Percentiles rank a stretch among this genome's conserved stretches.
phyloP scores from a whole-genome alignment of 2,329 filamentous ascomycete genomes.

The Periconia macrospinosa region DNA sequence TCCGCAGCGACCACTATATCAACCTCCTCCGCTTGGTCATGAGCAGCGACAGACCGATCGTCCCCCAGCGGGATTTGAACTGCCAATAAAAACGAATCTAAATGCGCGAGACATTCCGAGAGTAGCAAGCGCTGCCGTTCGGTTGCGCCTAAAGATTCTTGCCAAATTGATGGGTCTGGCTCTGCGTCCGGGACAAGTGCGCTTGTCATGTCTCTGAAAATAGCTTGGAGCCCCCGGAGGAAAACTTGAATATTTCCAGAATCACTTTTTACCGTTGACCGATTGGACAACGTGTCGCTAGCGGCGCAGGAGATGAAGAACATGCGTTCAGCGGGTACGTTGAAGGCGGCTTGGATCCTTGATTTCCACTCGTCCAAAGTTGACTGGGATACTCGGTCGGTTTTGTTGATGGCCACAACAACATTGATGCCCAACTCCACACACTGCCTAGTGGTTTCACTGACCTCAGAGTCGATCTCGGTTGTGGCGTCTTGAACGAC shows the following conservation, averaged over 20 bases:
- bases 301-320: slow-evolving; percentile 74
- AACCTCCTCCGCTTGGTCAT: slow-evolving; percentile 51
- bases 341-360: slow-evolving; percentile 23
- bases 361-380: slow-evolving; percentile 19
- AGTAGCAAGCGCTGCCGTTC: slow-evolving; percentile 86
- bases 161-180: slow-evolving; percentile 67
- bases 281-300: slow-evolving; percentile 40
- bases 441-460: slow-evolving; percentile 56
- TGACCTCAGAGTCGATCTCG: slow-evolving; percentile 65
- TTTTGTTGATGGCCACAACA: slow-evolving; percentile 65
- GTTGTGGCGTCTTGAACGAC: slow-evolving; percentile 70
- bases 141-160: slow-evolving; percentile 86
- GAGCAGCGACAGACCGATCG: not conserved
- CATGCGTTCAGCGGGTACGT: slow-evolving; percentile 46
- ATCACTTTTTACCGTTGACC: slow-evolving; percentile 38
- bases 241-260: slow-evolving; percentile 70
- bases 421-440: slow-evolving; percentile 54
- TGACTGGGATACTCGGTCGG: slow-evolving; percentile 52
- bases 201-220: slow-evolving; percentile 72
- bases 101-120: slow-evolving; percentile 68
- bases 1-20: slow-evolving; percentile 93
- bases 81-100: slow-evolving; percentile 72
- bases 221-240: slow-evolving; percentile 65
- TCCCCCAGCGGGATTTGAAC: slow-evolving; percentile 38
- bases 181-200: slow-evolving; percentile 46